Percentiles rank a stretch among this genome's conserved stretches.
These are phyloP conservation scores for Lentinula aciculospora DNA, from an alignment of 768 basidiomycete species.

Conservation along the genomic window DNA sequence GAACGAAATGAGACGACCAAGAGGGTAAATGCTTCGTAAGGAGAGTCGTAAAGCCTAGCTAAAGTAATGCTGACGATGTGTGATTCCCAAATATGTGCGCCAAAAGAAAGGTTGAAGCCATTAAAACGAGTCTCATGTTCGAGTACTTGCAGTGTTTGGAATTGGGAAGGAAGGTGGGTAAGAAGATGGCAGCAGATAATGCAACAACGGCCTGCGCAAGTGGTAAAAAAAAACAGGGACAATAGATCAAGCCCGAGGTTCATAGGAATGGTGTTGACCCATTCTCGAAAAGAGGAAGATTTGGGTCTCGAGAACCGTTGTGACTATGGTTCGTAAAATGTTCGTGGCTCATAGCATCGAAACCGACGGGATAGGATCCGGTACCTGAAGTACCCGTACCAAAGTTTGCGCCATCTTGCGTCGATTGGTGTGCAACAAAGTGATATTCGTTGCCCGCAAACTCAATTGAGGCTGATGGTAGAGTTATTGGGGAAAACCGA, in stretches of 20 bases:
- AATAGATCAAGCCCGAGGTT: background rate
- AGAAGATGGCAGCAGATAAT: background rate
- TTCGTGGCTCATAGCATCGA: slow-evolving; percentile 1
- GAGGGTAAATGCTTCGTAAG: background rate
- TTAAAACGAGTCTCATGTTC: background rate
- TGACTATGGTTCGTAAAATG: background rate
- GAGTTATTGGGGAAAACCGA: background rate
- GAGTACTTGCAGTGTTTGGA: background rate
- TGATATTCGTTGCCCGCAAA: background rate
- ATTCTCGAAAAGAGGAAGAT: background rate
- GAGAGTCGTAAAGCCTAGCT: slow-evolving; percentile 3
- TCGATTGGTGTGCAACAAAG: background rate
- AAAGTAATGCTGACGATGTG: background rate
- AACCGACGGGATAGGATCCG: background rate
- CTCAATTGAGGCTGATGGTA: slow-evolving; percentile 1
- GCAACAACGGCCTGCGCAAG: slow-evolving; percentile 7
- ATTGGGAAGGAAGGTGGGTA: no score
- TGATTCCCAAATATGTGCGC: background rate
- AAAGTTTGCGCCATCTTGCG: background rate
- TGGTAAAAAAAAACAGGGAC: background rate
- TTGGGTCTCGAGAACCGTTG: background rate
- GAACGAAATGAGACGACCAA: background rate
- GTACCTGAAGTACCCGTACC: background rate
- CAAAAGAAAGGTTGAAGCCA: background rate
- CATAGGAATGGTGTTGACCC: background rate